A percentile compares a stretch with the other conserved stretches of the same genome.
Evolutionary conservation across 1,139 yeast species (phyloP).

Genomic region (Kluyveromyces sp.): DNA sequence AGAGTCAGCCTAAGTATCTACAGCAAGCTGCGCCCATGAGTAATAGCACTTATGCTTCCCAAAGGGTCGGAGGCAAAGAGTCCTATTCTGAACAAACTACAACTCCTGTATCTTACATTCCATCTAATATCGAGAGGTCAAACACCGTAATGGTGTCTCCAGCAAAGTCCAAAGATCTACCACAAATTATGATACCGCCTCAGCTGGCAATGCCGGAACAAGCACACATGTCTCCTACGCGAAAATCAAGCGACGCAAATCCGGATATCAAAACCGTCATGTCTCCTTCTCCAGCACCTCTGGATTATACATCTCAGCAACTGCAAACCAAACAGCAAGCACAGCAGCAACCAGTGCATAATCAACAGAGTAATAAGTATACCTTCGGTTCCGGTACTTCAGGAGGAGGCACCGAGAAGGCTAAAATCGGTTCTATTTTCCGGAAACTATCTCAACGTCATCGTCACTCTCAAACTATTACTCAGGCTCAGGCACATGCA

Average conservation of each 20-base stretch:
- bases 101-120: constrained; percentile 3
- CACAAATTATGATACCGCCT: constrained; percentile 31
- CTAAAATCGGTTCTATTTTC: constrained; percentile 30
- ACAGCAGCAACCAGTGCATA: background rate
- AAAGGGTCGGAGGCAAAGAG: background rate
- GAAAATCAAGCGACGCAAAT: constrained; percentile 22
- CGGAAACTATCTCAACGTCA: constrained; percentile 32
- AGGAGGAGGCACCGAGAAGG: constrained; percentile 16
- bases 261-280: constrained; percentile 22
- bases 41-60: constrained; percentile 5
- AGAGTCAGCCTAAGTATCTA: background rate
- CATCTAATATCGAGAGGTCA: constrained; percentile 3
- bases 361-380: background rate
- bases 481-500: constrained; percentile 8
- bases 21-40: constrained; percentile 11
- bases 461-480: constrained; percentile 14
- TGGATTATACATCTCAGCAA: constrained; percentile 13
- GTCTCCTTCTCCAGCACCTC: constrained; percentile 16
- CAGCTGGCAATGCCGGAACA: constrained; percentile 54
- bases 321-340: constrained; percentile 3
- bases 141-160: constrained; percentile 1
- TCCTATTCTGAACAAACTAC: background rate
- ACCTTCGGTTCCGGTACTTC: background rate
- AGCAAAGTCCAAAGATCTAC: constrained; percentile 10
- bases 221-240: constrained; percentile 50